These are phyloP conservation scores for Rhytidiadelphus loreus DNA, from an alignment of 225 moss, liverwort and hornwort species.

Conservation along the genomic window DNA sequence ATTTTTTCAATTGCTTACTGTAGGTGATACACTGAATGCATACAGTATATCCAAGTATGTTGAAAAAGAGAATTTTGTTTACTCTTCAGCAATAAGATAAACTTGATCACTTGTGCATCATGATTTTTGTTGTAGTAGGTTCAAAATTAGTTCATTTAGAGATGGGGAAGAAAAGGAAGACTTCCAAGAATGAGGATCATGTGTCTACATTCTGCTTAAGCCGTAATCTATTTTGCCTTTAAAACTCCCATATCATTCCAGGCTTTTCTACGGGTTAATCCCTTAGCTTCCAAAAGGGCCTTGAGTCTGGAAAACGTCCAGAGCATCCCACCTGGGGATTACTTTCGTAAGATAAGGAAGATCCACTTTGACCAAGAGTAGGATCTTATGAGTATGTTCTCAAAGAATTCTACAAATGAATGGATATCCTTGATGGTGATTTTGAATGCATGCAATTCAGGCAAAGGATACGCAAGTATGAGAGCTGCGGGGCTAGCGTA, in stretches of 20 bases:
- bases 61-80: background rate
- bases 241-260: too few species aligned
- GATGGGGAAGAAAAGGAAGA: background rate
- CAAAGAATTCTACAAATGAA: background rate
- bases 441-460: background rate
- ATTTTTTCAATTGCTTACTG: background rate
- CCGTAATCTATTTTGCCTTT: too few species aligned
- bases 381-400: background rate
- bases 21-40: too few species aligned
- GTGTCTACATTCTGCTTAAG: background rate
- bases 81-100: background rate
- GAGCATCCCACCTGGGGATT: background rate
- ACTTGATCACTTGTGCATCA: background rate
- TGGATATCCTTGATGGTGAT: background rate
- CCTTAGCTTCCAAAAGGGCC: background rate
- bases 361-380: background rate
- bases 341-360: background rate
- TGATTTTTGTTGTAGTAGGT: background rate
- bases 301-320: background rate
- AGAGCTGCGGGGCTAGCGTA: too few species aligned
- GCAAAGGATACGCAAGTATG: background rate
- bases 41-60: background rate
- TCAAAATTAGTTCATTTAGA: background rate
- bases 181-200: background rate
- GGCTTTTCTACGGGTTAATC: background rate